These are phyloP conservation scores for Geoglossum cookeanum DNA, from an alignment of 2,329 filamentous ascomycete species.

Conservation along the genomic window DNA sequence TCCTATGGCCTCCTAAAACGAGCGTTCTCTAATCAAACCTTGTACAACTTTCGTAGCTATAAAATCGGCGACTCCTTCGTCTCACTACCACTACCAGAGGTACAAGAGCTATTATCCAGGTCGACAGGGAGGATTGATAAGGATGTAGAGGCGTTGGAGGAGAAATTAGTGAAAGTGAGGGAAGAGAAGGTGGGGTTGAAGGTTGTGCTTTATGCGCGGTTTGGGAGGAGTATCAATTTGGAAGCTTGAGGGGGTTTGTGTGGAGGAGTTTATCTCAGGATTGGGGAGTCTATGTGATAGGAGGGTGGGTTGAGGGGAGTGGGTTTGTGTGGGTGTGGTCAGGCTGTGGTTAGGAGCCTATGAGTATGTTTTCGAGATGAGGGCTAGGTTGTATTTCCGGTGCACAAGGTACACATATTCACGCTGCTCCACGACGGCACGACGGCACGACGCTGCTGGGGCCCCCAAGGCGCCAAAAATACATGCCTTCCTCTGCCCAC, in stretches of 20 bases:
- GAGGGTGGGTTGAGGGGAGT: background rate
- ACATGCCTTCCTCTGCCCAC: too few species aligned
- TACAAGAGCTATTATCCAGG: conserved; percentile 62
- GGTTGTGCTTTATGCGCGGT: conserved; percentile 80
- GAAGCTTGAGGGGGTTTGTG: conserved; percentile 42
- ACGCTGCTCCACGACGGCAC: too few species aligned
- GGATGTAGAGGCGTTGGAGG: conserved; percentile 58
- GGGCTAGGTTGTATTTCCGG: too few species aligned
- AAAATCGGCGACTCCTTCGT: conserved; percentile 95
- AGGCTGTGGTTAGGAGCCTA: too few species aligned
- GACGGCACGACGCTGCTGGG: too few species aligned
- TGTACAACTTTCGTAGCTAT: conserved; percentile 39
- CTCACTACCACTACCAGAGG: conserved; percentile 63
- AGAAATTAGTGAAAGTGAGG: conserved; percentile 51
- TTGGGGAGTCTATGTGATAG: background rate
- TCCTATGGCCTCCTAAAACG: too few species aligned
- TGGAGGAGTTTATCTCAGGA: background rate
- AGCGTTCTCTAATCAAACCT: too few species aligned
- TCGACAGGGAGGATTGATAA: conserved; percentile 57
- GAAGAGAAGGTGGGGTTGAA: conserved; percentile 86
- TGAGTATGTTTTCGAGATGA: too few species aligned
- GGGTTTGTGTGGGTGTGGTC: too few species aligned
- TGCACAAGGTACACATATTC: too few species aligned
- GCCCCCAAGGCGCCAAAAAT: too few species aligned
- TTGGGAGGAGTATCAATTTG: conserved; percentile 91